Base-by-base conservation (phyloP, 352 stramenopile genomes). In the Phytophthora ramorum region DNA sequence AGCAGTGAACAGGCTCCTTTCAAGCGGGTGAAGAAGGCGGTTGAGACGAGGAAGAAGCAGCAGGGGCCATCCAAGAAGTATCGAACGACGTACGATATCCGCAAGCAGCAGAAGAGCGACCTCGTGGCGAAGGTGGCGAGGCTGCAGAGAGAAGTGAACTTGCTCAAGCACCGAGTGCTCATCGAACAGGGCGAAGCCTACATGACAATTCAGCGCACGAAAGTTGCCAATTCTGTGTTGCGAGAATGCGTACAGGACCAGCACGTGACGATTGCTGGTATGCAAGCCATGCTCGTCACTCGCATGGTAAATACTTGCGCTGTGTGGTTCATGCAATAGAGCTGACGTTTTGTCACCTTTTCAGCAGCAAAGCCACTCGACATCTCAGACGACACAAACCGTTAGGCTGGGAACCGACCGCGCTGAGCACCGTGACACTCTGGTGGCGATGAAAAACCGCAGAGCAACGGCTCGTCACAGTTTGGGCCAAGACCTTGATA, bases 81-180 rank as follows among this genome's bases (percentile, higher is more conserved):
- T 46, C 58, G 62, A 34, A 59, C 65, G 5, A 72, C 63, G 34
- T 69, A 78, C 59, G 65, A 62, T 19, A 63, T 78, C 26, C 69
- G 69, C 51, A 78, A 72, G 48, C 69, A 83, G 58, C 61, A 79
- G 45, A 79, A 78, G 30, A 46, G 52, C 20, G 60, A 59, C n/a
- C 17, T 83, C 1, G 12, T 72, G 14, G 20, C 34, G 16, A 45
- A 79, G 20, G 43, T 75, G 14, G 48, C 60, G 13, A 48, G 22
- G 12, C 38, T 81, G 22, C 57, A 77, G 48, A 58, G 59, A 17
- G 50, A 76, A 16, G 63, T 83, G 20, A 37, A 71, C 20, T 45
- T 63, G 32, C 65, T 83, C 49, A 71, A 83, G 50, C 50, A 69
- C 17, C 57, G 66, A 7, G 53, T 71, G 13, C 57, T 73, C 32